These are phyloP conservation scores for Kernera saxatilis DNA, from an alignment of 345 rosid genomes.

Conservation along the genomic window DNA sequence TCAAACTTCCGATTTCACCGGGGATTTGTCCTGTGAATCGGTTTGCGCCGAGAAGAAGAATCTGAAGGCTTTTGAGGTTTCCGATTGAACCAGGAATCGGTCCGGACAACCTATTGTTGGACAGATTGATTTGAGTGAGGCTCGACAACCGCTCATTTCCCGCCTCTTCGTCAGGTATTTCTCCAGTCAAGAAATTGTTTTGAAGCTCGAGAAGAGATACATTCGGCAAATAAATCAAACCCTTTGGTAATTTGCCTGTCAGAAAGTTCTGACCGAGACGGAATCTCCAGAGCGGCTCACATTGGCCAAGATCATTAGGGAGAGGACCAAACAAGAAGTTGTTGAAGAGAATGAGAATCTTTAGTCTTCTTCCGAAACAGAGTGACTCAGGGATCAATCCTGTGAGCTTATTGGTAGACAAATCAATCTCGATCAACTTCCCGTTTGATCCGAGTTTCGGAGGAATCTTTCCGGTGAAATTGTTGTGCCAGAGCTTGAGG, in stretches of 20 bases:
- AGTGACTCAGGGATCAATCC: conserved; percentile 56
- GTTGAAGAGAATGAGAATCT: conserved; percentile 61
- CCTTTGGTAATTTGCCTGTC: conserved; percentile 63
- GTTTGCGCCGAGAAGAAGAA: conserved; percentile 58
- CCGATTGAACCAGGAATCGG: conserved; percentile 58
- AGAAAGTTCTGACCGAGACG: conserved; percentile 80
- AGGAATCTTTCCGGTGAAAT: conserved; percentile 85
- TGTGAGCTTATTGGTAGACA: conserved; percentile 88
- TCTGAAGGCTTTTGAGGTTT: conserved; percentile 63
- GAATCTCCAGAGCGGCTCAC: conserved; percentile 55
- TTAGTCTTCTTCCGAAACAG: conserved; percentile 49
- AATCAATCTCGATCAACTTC: conserved; percentile 54
- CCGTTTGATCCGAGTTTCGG: conserved; percentile 65
- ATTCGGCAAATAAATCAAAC: conserved; percentile 64
- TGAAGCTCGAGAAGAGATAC: conserved; percentile 72
- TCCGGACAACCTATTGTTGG: conserved; percentile 70
- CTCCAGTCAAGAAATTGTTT: conserved; percentile 59
- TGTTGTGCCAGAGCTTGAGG: conserved; percentile 76
- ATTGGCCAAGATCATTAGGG: conserved; percentile 64
- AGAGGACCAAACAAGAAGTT: conserved; percentile 85
- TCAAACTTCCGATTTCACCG: conserved; percentile 50
- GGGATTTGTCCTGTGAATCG: conserved; percentile 69
- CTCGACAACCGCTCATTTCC: conserved; percentile 19
- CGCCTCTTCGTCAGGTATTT: conserved; percentile 31
- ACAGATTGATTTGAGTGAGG: conserved; percentile 63